Evolutionary conservation across 1,284 basidiomycete genomes (phyloP), one percentile per base, ranked within the genome.

Genomic region (Trametes pubescens): DNA sequence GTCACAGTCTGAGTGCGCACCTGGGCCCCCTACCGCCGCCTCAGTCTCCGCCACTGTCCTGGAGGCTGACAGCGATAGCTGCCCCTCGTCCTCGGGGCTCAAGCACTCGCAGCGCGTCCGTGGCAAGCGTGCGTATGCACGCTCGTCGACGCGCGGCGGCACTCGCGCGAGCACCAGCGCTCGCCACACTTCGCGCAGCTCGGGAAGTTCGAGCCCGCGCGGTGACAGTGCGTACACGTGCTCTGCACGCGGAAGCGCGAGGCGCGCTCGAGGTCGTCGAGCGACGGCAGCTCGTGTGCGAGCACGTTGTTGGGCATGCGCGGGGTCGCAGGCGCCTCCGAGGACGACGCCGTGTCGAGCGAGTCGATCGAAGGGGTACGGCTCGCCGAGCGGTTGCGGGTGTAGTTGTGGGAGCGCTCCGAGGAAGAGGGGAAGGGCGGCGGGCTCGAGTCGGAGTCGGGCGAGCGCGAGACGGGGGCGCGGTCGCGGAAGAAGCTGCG

Each of bases 121-220:
- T 85, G 37, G 77, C 70, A 73, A 13, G 61, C 65, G 72, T 89
- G 88, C 66, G 82, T 81, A 81, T 40, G 46, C 46, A 14, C 35
- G 11, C 47, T n/a, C 32, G 46, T 8, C 58, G 47, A 81, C 79
- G 37, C 79, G 63, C 64, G 71, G 62, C 89, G 80, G 73, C 90
- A 92, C 49, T 84, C 78, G 60, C 90, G 80, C 51, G 89, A 91
- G 70, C 90, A 92, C 88, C 89, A 91, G 75, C 78, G 82, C 54
- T 84, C 81, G 16, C 81, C 79, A 70, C 90, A 92, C 68, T 82
- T 85, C 3, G 83, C 79, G 73, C 90, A 92, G 35, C 82, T 81
- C 13, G 90, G 89, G 73, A 84, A 91, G 70, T 90, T 87, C 34
- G 78, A 75, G 0, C 90, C 90, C 2, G 72, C 64, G 68, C 82